Base-by-base conservation (phyloP, 225 moss, liverwort and hornwort genomes). In the Sphagnum tenellum region DNA sequence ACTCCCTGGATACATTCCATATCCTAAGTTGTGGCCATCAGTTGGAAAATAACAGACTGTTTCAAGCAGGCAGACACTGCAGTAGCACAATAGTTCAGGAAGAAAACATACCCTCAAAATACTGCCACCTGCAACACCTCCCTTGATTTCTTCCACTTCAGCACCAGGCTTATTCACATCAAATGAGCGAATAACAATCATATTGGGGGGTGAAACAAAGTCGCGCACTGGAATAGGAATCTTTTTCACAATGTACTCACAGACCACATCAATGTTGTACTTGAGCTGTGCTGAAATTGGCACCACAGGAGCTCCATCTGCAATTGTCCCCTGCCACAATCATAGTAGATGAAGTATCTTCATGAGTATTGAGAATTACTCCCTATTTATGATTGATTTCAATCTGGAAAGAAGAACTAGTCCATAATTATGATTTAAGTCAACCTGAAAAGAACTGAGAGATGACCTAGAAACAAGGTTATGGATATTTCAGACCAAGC, bases 151-250 rank as follows among this genome's bases (percentile, higher is more conserved):
- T 51, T 98, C 92, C 44, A 96, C 96, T 76, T 96, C 96, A 9
- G 96, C 96, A 72, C 96, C 96, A 63, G 92, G 96, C 67, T 96
- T 96, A 71, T 96, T 96, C 9, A 93, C 92, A 84, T 98, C 93
- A 67, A 93, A 92, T 44, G 96, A 98, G 63, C 96, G 82, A 78
- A 98, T 98, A 7, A 98, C 96, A 60, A 98, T 98, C 96, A 98
- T 92, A 48, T 90, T 96, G 12, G 92, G 95, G 44, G 95, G 92
- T 50, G 84, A 78, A 10, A 69, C 66, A 56, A 96, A 96, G 69
- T 96, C 78, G 10, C 96, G 75, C 65, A 85, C 90, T 47, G 96
- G 96, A 60, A 96, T 96, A 1, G 96, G 96, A 64, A 96, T 96
- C 69, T 92, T 96, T 65, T 96, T 96, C 64, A 96, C 67, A 51